Base-by-base conservation (phyloP, 371 early-diverging fungal species). In the Batkoa obscura region DNA sequence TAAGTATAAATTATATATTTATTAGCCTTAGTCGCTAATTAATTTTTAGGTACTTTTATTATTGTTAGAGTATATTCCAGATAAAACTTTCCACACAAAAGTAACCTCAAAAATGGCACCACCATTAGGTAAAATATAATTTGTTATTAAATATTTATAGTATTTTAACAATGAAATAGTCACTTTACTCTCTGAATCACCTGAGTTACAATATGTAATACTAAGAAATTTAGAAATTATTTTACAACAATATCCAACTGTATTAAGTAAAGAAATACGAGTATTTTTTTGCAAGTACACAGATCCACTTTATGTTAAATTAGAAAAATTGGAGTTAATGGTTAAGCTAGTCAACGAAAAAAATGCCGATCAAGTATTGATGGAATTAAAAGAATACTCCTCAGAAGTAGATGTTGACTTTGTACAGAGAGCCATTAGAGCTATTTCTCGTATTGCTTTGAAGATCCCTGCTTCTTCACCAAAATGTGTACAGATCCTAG, bases 231-330 rank as follows among this genome's bases (percentile, higher is more conserved):
- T 94, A 54, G 74, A 78, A 46, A 64, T 95, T 23, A 82, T 95
- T 50, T 70, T 94, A 49, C 88, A 94, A 64, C 65, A 75, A 55
- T 73, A 78, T 36, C 88, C 88, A 0, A 83, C 83, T 48, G 72
- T 94, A 48, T 69, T 94, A 46, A 75, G 72, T 58, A 82, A 83
- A 59, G 92, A 93, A 52, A 79, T 93, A 61, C 78, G 83, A 57
- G 87, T 90, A 2, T 95, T 95, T 63, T 95, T 90, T 61, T 90
- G 90, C 74, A 89, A 88, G 62, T 95, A 90, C 74, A 90, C 92
- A 66, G 96, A 95, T 67, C 94, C 96, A 6, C 82, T 88, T 49
- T 95, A 94, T 62, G 92, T 95, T 57, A 95, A 95, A 63, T 68
- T 89, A 48, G 89, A 89, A 38, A 95, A 95, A 66, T 70, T 95